A percentile compares a stretch with the other conserved stretches of the same genome.
Evolutionary conservation across 1,284 basidiomycete genomes (phyloP).

Genomic region (Sutorius eximius): DNA sequence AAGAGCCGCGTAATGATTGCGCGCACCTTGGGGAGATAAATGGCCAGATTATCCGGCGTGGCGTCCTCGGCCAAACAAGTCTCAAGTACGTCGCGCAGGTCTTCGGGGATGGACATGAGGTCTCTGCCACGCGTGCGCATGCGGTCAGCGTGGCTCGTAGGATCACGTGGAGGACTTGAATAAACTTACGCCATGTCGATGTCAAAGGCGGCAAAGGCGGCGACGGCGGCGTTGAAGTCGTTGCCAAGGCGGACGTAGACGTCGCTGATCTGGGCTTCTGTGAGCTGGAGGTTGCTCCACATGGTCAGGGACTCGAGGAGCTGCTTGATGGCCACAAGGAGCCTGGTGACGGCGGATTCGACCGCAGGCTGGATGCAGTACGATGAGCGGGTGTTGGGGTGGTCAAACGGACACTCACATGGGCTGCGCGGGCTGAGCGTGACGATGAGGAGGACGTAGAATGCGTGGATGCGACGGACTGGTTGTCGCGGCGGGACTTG

Average conservation of each 20-base stretch:
- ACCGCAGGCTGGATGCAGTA: slow-evolving; percentile 59
- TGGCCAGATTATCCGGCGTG: slow-evolving; percentile 79
- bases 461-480: slow-evolving; percentile 42
- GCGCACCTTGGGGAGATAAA: slow-evolving; percentile 89
- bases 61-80: slow-evolving; percentile 90
- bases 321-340: slow-evolving; percentile 94
- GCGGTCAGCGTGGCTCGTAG: too few species aligned
- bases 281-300: slow-evolving; percentile 79
- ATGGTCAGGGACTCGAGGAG: slow-evolving; percentile 88
- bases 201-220: slow-evolving; percentile 82
- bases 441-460: slow-evolving; percentile 34
- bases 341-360: slow-evolving; percentile 90
- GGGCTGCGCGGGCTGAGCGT: slow-evolving; percentile 26
- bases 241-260: slow-evolving; percentile 96
- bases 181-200: slow-evolving; percentile 86
- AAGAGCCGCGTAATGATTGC: slow-evolving; percentile 91
- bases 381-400: neutral
- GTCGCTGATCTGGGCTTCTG: slow-evolving; percentile 89
- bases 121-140: slow-evolving; percentile 54
- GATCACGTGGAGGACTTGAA: too few species aligned
- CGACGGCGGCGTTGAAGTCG: slow-evolving; percentile 93
- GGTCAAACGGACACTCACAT: slow-evolving; percentile 26
- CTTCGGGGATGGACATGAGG: slow-evolving; percentile 84
- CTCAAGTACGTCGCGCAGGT: slow-evolving; percentile 87
- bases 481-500: slow-evolving; percentile 46